These are phyloP conservation scores for Arabidopsis arenosa DNA, from an alignment of 345 rosid genomes.

Conservation along the genomic window DNA sequence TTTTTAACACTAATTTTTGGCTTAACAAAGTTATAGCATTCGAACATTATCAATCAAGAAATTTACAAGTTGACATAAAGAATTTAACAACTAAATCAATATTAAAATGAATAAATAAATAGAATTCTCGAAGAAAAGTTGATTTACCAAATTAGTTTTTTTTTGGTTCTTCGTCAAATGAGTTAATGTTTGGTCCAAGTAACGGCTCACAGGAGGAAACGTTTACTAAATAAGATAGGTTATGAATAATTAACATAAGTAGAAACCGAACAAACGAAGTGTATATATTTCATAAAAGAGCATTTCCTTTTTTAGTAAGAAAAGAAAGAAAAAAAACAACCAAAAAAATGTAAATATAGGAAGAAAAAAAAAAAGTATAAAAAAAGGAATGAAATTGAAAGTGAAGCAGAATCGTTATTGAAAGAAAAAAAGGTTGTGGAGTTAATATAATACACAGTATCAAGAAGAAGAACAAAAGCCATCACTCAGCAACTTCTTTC, in stretches of 20 bases:
- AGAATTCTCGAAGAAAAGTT: not conserved
- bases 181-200: conserved; percentile 10
- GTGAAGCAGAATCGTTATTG: conserved; percentile 34
- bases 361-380: conserved; percentile 13
- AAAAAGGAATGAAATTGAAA: conserved; percentile 29
- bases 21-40: not conserved
- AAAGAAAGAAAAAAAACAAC: not conserved
- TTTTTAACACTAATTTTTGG: not conserved
- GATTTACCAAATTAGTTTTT: not conserved
- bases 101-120: not conserved
- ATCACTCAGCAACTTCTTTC: conserved; percentile 37
- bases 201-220: not conserved
- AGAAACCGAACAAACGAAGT: conserved; percentile 20
- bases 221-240: not conserved
- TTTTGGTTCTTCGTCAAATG: not conserved
- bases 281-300: conserved; percentile 32
- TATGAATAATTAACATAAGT: conserved; percentile 4
- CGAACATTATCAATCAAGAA: not conserved
- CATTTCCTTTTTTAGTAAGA: conserved; percentile 29
- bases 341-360: not conserved
- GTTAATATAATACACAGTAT: conserved; percentile 40
- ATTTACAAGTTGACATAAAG: conserved; percentile 17
- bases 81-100: not conserved
- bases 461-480: conserved; percentile 39
- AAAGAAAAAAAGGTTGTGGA: conserved; percentile 26